Base-by-base conservation (phyloP, 306 rosid genomes). In the Casuarina glauca region DNA sequence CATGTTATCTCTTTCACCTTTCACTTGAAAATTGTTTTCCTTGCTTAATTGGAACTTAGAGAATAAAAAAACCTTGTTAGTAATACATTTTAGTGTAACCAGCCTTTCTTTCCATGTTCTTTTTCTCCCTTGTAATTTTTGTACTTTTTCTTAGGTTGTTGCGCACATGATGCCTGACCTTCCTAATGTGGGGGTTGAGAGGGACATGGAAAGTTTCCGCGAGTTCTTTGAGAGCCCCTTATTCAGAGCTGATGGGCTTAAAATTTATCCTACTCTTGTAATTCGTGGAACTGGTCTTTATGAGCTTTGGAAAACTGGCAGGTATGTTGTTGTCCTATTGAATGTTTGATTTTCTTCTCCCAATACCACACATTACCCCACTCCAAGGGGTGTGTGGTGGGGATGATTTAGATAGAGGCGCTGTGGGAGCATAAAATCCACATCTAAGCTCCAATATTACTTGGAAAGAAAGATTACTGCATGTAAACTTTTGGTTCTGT, bases 101-200 rank as follows among this genome's bases (percentile, higher is more conserved):
- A 41, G 71, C 60, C 41, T 42, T 58, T 70, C 36, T 64, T 76
- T 74, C 60, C 50, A 49, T 69, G 64, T 55, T 74, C 32, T 16
- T 53, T 61, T 70, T 70, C 67, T 76, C 19, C 17, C 45, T 26
- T 42, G 1, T 57, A 36, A 39, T 66, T 54, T 38, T 68, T 52
- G 35, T 76, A 64, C 55, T 69, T 83, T 70, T 78, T 75, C 82
- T 42, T 83, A 95, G 99, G 97, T 95, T 78, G 97, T 95, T 75
- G 99, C 97, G 43, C 99, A 95, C 89, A 95, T 93, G 99, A 95
- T 95, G 99, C 99, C 99, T 44, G 99, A 95, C 85, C 99, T 95
- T 86, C 99, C 99, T 46, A 95, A 95, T 82, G 99, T 95, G 63
- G 99, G 99, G 64, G 93, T 95, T 76, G 99, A 91, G 86, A 93